These are phyloP conservation scores for Cardamine occulta DNA, from an alignment of 345 rosid species.

Conservation along the genomic window DNA sequence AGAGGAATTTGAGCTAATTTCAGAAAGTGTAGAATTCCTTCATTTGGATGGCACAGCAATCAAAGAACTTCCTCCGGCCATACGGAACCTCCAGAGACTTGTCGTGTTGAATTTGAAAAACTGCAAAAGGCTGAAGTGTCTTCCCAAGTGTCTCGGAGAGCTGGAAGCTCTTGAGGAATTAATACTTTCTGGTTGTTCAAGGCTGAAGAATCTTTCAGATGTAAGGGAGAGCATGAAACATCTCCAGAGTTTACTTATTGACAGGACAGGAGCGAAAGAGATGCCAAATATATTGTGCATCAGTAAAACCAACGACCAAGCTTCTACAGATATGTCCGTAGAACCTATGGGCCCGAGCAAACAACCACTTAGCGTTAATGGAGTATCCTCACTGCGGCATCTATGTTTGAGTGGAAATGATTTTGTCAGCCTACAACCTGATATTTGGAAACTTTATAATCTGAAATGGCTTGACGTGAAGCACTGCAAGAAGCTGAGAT, in stretches of 20 bases:
- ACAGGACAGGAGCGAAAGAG: neutral
- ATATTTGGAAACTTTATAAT: neutral
- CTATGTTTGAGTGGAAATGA: constrained; percentile 2
- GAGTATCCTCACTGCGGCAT: neutral
- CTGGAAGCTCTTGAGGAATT: neutral
- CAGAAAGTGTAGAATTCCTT: neutral
- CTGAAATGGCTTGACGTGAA: constrained; percentile 12
- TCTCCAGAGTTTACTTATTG: neutral
- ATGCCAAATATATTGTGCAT: neutral
- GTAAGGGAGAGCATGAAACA: neutral
- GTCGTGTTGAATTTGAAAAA: neutral
- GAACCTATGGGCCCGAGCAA: no score
- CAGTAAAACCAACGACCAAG: no score
- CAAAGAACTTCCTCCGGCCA: neutral
- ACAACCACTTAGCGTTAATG: neutral
- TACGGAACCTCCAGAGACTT: neutral
- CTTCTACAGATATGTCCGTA: no score
- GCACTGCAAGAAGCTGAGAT: neutral
- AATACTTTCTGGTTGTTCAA: constrained; percentile 22
- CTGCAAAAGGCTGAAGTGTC: constrained; percentile 6
- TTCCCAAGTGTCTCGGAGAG: neutral
- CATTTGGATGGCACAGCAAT: constrained; percentile 28
- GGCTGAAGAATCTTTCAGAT: neutral
- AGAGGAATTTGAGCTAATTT: constrained; percentile 7
- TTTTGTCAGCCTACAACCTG: neutral